Base-by-base conservation (phyloP, 2,329 filamentous ascomycete genomes). In the Diaporthe citrichinensis region DNA sequence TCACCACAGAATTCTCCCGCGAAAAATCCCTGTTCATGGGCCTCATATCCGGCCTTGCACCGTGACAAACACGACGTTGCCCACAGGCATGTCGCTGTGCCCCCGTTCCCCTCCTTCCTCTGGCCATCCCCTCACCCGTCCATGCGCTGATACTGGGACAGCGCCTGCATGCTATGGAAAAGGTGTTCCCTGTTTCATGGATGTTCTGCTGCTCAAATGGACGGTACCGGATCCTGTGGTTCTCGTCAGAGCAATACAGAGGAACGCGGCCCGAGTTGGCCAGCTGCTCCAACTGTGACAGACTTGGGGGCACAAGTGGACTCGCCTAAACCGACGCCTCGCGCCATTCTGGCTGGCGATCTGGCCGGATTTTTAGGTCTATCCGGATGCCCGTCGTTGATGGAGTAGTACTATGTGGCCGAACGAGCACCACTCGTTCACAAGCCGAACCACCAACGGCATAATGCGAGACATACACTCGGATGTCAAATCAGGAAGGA, bases 41-140 rank as follows among this genome's bases (percentile, higher is more conserved):
- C 49, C 74, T 68, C 31, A 39, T 49, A 41, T 49, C n/a, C 31
- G 59, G 49, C 58, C 49, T 55, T 28, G 67, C 73, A 62, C 57
- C 44, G 62, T 71, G 73, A 74, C 28, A 55, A 41, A 58, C 36
- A 71, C 51, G 17, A 44, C 34, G 17, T 44, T 59, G 25, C 28
- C 31, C 34, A 65, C 49, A 25, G 34, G n/a, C n/a, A n/a, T 53
- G 49, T 14, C n/a, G 34, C 39, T n/a, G 34, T 46, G 49, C 41
- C 25, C 31, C 72, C 57, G 17, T 9, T 31, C 55, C 25, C 51
- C 57, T 14, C 39, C 57, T 9, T 44, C 39, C 36, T 41, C 34
- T 44, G n/a, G 41, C 49, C 49, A 51, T 46, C 39, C 28, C 68
- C 67, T 74, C 34, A 25, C 46, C 49, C 31, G 34, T 36, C n/a